phyloP scores from a whole-genome alignment of 2,329 filamentous ascomycete species.

The Diaporthe sp. region DNA sequence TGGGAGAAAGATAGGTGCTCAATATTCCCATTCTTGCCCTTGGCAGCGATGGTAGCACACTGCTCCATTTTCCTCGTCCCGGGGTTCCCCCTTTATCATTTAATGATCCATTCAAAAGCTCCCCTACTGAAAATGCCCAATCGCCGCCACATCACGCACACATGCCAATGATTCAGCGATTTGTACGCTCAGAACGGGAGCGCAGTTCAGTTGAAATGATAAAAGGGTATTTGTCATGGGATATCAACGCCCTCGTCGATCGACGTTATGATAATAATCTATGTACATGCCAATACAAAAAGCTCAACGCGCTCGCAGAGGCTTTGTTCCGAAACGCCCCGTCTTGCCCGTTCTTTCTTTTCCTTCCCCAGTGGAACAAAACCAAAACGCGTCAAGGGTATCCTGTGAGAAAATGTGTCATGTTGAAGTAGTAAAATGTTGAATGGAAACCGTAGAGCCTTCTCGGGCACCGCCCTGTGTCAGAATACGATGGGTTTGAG shows the following conservation, averaged over 20 bases:
- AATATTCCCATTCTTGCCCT: neutral
- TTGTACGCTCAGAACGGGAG: no score
- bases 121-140: neutral
- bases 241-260: constrained; percentile 19
- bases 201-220: neutral
- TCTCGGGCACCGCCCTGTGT: constrained; percentile 11
- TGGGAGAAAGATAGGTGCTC: neutral
- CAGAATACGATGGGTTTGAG: neutral
- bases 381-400: constrained; percentile 43
- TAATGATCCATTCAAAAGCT: no score
- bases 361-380: constrained; percentile 37
- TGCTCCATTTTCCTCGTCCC: neutral
- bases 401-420: constrained; percentile 38
- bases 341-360: constrained; percentile 16
- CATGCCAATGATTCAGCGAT: neutral
- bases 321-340: constrained; percentile 36
- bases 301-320: constrained; percentile 35
- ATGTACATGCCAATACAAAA: constrained; percentile 38
- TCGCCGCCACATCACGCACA: neutral
- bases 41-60: neutral
- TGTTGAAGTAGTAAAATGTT: constrained; percentile 24
- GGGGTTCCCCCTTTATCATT: neutral
- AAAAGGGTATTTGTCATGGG: constrained; percentile 27
- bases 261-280: constrained; percentile 24
- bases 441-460: constrained; percentile 10